These are phyloP conservation scores for Coleophoma eucalyptorum DNA, from an alignment of 2,329 filamentous ascomycete species.

Conservation along the genomic window DNA sequence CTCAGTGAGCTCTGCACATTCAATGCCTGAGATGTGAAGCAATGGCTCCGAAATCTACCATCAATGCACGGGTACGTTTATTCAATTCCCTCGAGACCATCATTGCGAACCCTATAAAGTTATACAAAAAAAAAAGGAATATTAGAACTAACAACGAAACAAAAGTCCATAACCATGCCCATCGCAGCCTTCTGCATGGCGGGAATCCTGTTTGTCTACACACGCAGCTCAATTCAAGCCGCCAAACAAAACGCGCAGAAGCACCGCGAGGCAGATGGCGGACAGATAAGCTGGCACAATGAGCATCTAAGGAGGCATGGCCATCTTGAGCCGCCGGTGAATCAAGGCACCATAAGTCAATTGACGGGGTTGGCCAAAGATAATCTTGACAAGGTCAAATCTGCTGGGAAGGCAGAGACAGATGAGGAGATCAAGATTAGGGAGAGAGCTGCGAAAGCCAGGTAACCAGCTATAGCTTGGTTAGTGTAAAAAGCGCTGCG, in stretches of 20 bases:
- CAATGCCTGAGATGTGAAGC: too few relatives aligned
- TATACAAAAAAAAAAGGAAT: not conserved
- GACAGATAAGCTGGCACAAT: slow-evolving; percentile 49
- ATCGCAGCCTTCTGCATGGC: slow-evolving; percentile 52
- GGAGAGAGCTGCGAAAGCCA: slow-evolving; percentile 12
- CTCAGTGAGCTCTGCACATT: too few relatives aligned
- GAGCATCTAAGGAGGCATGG: slow-evolving; percentile 51
- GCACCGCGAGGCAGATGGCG: slow-evolving; percentile 53
- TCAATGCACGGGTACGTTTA: slow-evolving; percentile 18
- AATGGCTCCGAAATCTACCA: slow-evolving; percentile 23
- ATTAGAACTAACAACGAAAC: not conserved
- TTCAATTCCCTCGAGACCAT: too few relatives aligned
- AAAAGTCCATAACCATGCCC: slow-evolving; percentile 38
- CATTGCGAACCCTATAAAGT: too few relatives aligned
- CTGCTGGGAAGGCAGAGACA: slow-evolving; percentile 7
- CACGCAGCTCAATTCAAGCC: slow-evolving; percentile 60
- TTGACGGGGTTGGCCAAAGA: slow-evolving; percentile 12
- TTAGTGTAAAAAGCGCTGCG: too few relatives aligned
- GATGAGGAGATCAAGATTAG: slow-evolving; percentile 17
- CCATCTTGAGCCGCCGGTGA: slow-evolving; percentile 33
- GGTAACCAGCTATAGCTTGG: too few relatives aligned
- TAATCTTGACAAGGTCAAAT: slow-evolving; percentile 4
- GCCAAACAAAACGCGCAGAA: slow-evolving; percentile 62
- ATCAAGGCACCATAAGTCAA: slow-evolving; percentile 27
- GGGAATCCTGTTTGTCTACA: slow-evolving; percentile 50